Evolutionary conservation across 345 rosid species (phyloP).

Genomic region (Heritiera littoralis): DNA sequence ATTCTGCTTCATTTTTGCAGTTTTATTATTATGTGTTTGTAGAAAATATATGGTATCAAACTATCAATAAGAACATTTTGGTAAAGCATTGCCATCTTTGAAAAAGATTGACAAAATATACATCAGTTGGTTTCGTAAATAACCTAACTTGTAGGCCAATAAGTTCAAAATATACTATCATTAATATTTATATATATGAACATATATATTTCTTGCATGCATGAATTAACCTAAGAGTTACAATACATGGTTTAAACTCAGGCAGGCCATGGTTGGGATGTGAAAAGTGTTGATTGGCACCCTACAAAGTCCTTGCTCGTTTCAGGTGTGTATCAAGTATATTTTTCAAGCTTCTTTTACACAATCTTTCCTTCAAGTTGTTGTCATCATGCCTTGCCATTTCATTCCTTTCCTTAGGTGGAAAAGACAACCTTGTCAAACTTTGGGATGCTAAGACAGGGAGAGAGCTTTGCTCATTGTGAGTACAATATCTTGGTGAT

Average conservation of each 20-base stretch:
- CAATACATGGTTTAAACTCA: conserved; percentile 68
- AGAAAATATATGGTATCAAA: background rate
- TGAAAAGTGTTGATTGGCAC: conserved; percentile 99
- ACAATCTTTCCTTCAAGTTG: conserved; percentile 10
- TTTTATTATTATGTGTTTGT: background rate
- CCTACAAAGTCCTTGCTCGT: conserved; percentile 91
- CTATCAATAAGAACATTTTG: background rate
- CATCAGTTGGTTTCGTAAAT: background rate
- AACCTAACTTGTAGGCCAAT: background rate
- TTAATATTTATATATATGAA: too few relatives aligned
- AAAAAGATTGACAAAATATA: background rate
- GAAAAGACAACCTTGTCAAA: conserved; percentile 94
- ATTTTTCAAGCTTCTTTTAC: conserved; percentile 16
- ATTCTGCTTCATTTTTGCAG: background rate
- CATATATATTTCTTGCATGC: background rate
- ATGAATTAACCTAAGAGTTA: conserved; percentile 51
- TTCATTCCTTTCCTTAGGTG: conserved; percentile 53
- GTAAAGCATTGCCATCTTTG: background rate
- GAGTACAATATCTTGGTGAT: conserved; percentile 38
- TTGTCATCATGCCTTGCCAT: conserved; percentile 11
- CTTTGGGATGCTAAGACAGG: conserved; percentile 98
- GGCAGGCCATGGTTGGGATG: conserved; percentile 99
- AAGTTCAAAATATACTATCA: background rate
- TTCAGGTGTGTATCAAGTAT: conserved; percentile 60
- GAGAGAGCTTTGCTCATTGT: conserved; percentile 93